A percentile compares a stretch with the other conserved stretches of the same genome.
These are phyloP conservation scores for Fereydounia khargensis DNA, from an alignment of 1,284 basidiomycete species.

Conservation along the genomic window DNA sequence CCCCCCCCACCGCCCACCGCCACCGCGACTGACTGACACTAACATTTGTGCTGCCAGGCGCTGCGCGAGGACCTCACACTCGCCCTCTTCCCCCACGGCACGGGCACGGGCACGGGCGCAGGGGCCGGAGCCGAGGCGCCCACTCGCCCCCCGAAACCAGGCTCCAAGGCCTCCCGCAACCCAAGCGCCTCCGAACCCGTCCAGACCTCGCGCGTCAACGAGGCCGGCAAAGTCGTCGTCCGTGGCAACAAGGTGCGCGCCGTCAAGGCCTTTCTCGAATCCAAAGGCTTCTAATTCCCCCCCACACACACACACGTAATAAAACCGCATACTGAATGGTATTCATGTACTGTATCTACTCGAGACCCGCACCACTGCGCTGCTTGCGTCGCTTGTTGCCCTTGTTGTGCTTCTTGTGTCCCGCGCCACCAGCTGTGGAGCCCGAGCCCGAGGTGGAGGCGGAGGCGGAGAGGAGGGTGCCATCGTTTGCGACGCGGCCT, in stretches of 20 bases:
- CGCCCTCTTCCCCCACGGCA: background rate
- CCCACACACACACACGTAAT: too few relatives aligned
- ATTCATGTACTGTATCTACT: too few relatives aligned
- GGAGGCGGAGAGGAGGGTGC: slow-evolving; percentile 55
- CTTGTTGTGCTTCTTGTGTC: slow-evolving; percentile 85
- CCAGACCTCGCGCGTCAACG: slow-evolving; percentile 5
- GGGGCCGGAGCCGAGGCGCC: background rate
- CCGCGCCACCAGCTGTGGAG: slow-evolving; percentile 60
- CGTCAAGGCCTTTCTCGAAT: slow-evolving; percentile 22
- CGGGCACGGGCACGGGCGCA: background rate
- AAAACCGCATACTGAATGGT: too few relatives aligned
- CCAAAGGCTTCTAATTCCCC: slow-evolving; percentile 22
- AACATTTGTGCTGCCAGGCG: too few relatives aligned
- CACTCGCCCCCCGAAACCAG: slow-evolving; percentile 3
- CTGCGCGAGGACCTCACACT: background rate
- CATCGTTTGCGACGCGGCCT: slow-evolving; percentile 39
- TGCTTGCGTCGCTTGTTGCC: slow-evolving; percentile 65
- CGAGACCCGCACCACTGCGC: slow-evolving; percentile 43
- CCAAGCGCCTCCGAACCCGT: slow-evolving; percentile 16
- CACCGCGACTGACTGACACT: too few relatives aligned
- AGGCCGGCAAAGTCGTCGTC: slow-evolving; percentile 24
- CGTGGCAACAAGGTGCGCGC: slow-evolving; percentile 18
- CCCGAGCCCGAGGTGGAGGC: slow-evolving; percentile 61
- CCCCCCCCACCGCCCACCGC: too few relatives aligned
- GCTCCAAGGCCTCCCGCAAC: slow-evolving; percentile 6